Evolutionary conservation across 805 yeast species (phyloP).

Genomic region (Kluyveromyces aestuarii): DNA sequence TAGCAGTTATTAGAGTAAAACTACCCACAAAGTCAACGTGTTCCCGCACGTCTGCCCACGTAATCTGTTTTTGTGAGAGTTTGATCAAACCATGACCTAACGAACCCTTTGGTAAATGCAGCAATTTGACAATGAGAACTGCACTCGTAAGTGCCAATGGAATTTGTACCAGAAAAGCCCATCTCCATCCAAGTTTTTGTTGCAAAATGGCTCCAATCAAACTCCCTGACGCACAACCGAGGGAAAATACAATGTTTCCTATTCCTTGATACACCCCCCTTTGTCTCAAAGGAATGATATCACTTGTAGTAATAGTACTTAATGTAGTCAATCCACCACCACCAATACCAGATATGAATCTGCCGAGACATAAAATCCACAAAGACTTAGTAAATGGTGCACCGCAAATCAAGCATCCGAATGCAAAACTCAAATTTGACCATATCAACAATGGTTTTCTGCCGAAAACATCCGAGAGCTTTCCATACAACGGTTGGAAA

Average conservation of each 20-base stretch:
- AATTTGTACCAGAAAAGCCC: slow-evolving; percentile 41
- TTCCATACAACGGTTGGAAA: slow-evolving; percentile 35
- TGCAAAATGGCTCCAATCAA: slow-evolving; percentile 49
- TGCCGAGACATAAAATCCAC: slow-evolving; percentile 23
- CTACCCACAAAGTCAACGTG: slow-evolving; percentile 61
- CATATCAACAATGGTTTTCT: slow-evolving; percentile 29
- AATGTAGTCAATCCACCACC: slow-evolving; percentile 35
- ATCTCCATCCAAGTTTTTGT: slow-evolving; percentile 52
- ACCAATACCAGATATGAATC: slow-evolving; percentile 34
- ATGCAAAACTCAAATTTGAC: slow-evolving; percentile 26
- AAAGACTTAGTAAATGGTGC: slow-evolving; percentile 23
- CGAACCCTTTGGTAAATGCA: slow-evolving; percentile 39
- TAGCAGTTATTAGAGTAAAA: slow-evolving; percentile 44
- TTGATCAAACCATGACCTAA: slow-evolving; percentile 39
- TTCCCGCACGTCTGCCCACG: neutral
- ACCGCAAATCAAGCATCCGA: slow-evolving; percentile 32
- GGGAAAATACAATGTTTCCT: slow-evolving; percentile 61
- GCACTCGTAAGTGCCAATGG: slow-evolving; percentile 39
- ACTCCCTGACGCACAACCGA: slow-evolving; percentile 71
- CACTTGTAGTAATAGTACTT: slow-evolving; percentile 33
- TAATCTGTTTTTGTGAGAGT: neutral
- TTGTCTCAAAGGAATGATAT: slow-evolving; percentile 38
- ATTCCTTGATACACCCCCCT: slow-evolving; percentile 76
- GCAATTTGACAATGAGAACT: slow-evolving; percentile 28
- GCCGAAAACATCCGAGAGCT: slow-evolving; percentile 33